Evolutionary conservation across 495 filamentous ascomycete species (phyloP), one percentile per base, ranked within the genome.

Genomic region (Xylaria venustula): DNA sequence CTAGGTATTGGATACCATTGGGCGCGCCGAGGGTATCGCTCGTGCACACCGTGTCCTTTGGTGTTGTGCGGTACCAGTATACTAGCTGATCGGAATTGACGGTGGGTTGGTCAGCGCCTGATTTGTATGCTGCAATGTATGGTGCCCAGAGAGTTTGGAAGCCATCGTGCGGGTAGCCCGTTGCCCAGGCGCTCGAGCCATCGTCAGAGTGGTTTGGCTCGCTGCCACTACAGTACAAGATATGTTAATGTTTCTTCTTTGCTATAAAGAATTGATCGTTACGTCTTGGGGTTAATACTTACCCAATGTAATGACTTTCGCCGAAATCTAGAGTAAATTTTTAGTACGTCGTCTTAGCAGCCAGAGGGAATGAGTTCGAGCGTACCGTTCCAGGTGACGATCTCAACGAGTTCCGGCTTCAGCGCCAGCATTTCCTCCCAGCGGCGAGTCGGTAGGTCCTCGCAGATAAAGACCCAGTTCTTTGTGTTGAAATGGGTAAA

Each of bases 1-100:
- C 42, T 71, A 85, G 76, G 4, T 71, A 67, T 37, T 84, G 75
- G 55, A 65, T 75, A 1, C 83, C 83, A 53, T 85, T 76, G 0
- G 82, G 82, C 5, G 76, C 71, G 22, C 80, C 81, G 37, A 68
- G 66, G 67, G 82, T 79, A 73, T 83, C 84, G 64, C 82, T 80
- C 48, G 79, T 77, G 65, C 80, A 83, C 52, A 78, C 58, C 23
- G 77, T 53, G 42, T 68, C 63, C 36, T 71, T 75, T 0, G 71
- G 74, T 0, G 77, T 81, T 0, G 81, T 78, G 2, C 80, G 73
- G 62, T 85, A 85, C 81, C 82, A 85, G 70, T 83, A 85, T 3
- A 85, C 73, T 11, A 85, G 64, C 59, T 82, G 74, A 41, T 85
- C 82, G 9, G 72, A 63, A 7, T 67, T 60, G 20, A 54, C 49